Conservation (phyloP, 495 filamentous ascomycete genomes). For the Aspergillus steynii region DNA sequence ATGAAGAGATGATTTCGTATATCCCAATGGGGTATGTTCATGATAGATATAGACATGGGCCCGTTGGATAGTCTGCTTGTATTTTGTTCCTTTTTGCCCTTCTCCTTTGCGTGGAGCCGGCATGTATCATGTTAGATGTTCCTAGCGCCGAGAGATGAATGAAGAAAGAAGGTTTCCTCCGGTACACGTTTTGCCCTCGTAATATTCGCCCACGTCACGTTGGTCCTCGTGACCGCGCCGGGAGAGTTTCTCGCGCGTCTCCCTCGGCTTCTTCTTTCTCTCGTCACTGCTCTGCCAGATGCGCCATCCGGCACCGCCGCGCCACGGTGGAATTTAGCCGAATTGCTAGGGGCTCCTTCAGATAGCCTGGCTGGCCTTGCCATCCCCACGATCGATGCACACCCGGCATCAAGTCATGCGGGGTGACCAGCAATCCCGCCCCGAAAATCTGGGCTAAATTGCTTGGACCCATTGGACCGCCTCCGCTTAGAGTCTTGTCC, state of each 20-base stretch:
- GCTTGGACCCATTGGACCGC: background rate
- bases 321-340: no score
- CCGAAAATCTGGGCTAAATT: background rate
- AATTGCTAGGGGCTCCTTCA: no score
- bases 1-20: constrained; percentile 26
- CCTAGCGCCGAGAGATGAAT: constrained; percentile 12
- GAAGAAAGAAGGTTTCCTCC: constrained; percentile 4
- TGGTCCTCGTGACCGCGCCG: background rate
- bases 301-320: no score
- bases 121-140: constrained; percentile 22
- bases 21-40: constrained; percentile 14
- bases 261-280: no score
- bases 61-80: constrained; percentile 7
- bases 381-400: no score
- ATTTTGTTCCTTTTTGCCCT: constrained; percentile 8
- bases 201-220: background rate
- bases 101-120: constrained; percentile 7
- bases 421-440: background rate
- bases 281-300: no score
- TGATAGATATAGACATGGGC: constrained; percentile 29
- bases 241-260: no score
- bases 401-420: background rate
- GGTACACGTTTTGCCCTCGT: background rate
- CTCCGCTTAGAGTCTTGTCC: background rate
- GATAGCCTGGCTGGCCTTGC: background rate